Conservation (phyloP, 1,139 yeast species). For the Saccharomyces pastorianus region DNA sequence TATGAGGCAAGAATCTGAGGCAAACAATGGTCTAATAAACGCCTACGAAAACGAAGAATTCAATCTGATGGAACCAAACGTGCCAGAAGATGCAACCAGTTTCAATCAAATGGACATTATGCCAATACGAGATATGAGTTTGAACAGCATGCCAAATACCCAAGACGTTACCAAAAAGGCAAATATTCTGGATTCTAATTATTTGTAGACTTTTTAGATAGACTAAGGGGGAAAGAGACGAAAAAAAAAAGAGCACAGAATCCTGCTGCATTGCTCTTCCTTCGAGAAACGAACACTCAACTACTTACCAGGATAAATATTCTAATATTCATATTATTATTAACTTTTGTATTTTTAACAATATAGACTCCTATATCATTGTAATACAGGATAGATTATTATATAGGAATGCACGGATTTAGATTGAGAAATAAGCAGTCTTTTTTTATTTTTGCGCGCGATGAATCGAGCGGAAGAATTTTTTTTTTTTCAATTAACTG, state of each 20-base stretch:
- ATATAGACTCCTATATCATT: no score
- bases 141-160: conserved; percentile 10
- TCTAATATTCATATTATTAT: neutral
- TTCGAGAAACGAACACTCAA: neutral
- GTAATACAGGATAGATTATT: no score
- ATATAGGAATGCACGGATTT: neutral
- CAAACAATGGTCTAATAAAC: conserved; percentile 18
- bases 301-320: neutral
- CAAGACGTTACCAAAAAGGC: conserved; percentile 6
- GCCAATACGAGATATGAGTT: conserved; percentile 11
- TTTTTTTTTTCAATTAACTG: neutral
- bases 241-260: neutral
- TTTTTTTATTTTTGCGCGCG: neutral
- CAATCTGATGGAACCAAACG: conserved; percentile 13
- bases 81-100: conserved; percentile 2
- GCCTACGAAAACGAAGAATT: conserved; percentile 17
- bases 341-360: neutral
- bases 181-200: conserved; percentile 8
- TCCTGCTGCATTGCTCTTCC: neutral
- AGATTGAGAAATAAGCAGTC: neutral
- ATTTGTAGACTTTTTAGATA: conserved; percentile 4
- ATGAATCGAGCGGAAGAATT: neutral
- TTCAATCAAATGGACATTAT: neutral
- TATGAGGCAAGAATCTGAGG: conserved; percentile 16
- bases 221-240: neutral